phyloP scores from a whole-genome alignment of 2,329 filamentous ascomycete genomes.

The Penicillium verrucosum region DNA sequence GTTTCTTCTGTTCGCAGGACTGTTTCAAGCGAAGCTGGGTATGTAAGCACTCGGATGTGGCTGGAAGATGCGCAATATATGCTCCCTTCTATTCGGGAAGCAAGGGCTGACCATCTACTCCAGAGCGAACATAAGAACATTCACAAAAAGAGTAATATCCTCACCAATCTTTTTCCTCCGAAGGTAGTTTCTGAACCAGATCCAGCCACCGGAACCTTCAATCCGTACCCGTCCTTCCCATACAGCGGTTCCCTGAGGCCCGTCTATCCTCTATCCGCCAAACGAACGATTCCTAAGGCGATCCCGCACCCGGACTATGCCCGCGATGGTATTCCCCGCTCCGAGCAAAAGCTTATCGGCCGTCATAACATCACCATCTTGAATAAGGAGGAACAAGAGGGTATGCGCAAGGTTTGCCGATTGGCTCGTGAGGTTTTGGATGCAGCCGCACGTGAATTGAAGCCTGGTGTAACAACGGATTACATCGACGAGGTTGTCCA shows the following conservation, averaged over 20 bases:
- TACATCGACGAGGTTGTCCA: slow-evolving; percentile 93
- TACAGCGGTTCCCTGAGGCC: slow-evolving; percentile 81
- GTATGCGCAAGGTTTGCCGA: slow-evolving; percentile 88
- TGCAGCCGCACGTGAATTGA: slow-evolving; percentile 76
- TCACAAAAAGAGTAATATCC: slow-evolving; percentile 76
- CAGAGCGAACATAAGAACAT: slow-evolving; percentile 77
- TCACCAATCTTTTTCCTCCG: slow-evolving; percentile 71
- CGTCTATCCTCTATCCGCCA: slow-evolving; percentile 76
- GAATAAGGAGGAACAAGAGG: slow-evolving; percentile 74
- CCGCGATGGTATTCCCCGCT: slow-evolving; percentile 70
- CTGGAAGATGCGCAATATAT: slow-evolving; percentile 23
- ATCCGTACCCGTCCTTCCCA: slow-evolving; percentile 84
- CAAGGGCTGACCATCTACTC: background rate
- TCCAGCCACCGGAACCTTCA: slow-evolving; percentile 84
- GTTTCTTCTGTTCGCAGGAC: slow-evolving; percentile 96
- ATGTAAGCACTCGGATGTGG: slow-evolving; percentile 49
- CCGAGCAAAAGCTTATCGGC: slow-evolving; percentile 62
- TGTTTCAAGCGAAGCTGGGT: slow-evolving; percentile 99
- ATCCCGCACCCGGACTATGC: slow-evolving; percentile 88
- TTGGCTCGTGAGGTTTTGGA: slow-evolving; percentile 89
- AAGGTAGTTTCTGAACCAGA: slow-evolving; percentile 87
- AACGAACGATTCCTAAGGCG: slow-evolving; percentile 69
- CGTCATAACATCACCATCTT: slow-evolving; percentile 81
- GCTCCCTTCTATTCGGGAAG: slow-evolving; percentile 13
- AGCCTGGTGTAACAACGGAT: slow-evolving; percentile 93